Evolutionary conservation across 1,284 basidiomycete species (phyloP), one percentile per base, ranked within the genome.

Genomic region (Cryptococcus sp.): DNA sequence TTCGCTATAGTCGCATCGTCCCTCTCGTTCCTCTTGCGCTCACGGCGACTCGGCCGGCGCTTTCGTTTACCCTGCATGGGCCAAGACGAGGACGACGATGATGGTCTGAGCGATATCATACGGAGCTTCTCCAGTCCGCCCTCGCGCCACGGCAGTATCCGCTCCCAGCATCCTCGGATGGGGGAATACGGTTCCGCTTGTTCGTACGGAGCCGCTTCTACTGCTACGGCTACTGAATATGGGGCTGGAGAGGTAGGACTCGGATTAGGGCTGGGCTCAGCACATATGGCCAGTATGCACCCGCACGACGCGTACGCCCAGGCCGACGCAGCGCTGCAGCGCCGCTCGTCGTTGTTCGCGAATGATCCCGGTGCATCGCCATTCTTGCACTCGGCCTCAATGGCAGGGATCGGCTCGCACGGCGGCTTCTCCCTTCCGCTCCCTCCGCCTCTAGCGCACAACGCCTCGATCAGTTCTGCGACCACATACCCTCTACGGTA

Each of bases 41-140:
- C 31, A 17, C 56, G 53, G 39, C 17, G 35, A 31, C 49, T 38
- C 17, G 25, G 42, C 13, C 42, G 42, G 7, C 56, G 25, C 50
- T 38, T 47, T 11, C 17, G 48, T 8, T 39, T 50, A 3, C 23
- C 44, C 19, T 53, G 60, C 20, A 17, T 44, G 45, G 19, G 52
- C 1, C 35, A 19, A n/a, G 41, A n/a, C 11, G 25, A 50, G 15
- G 56, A 66, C 19, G 59, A 66, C 47, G 67, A 68, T 38, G 65
- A 67, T 22, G 68, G 67, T 5, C 48, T 71, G 22, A 60, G 57
- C 46, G 69, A 71, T 45, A 44, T 71, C 6, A 63, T 71, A 15
- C 49, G 53, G 3, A 59, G 60, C 19, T 66, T 69, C 53, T 54
- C 45, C 25, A 46, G 27, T 15, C 40, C 48, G 40, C 53, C 45